phyloP scores from a whole-genome alignment of 345 rosid genomes.

The Noccaea caerulescens region DNA sequence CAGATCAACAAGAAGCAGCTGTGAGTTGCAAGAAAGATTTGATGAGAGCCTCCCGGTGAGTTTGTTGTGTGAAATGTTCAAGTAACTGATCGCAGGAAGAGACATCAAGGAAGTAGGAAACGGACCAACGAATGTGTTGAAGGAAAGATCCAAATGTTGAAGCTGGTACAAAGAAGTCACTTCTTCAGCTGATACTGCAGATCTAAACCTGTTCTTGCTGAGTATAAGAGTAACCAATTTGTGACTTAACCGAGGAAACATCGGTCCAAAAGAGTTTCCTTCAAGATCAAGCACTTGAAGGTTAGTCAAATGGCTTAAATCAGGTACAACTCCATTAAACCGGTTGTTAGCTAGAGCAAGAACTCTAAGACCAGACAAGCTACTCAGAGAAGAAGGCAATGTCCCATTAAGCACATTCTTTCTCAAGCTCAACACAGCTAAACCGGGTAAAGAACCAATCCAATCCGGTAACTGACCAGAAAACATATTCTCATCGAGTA shows the following conservation, averaged over 20 bases:
- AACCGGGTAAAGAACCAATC: conserved; percentile 59
- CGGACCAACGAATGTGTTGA: conserved; percentile 82
- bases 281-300: conserved; percentile 89
- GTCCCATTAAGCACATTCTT: conserved; percentile 76
- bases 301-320: conserved; percentile 66
- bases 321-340: conserved; percentile 73
- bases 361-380: conserved; percentile 75
- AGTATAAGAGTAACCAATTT: conserved; percentile 72
- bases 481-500: conserved; percentile 82
- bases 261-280: conserved; percentile 78
- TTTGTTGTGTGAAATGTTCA: conserved; percentile 76
- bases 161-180: conserved; percentile 73
- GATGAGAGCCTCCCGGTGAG: conserved; percentile 78
- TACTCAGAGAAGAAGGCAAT: conserved; percentile 66
- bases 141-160: conserved; percentile 77
- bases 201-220: conserved; percentile 85
- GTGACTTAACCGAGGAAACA: conserved; percentile 71
- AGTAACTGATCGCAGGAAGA: conserved; percentile 65
- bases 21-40: conserved; percentile 70
- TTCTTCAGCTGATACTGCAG: conserved; percentile 64
- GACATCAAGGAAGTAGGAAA: conserved; percentile 63
- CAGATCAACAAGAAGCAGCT: conserved; percentile 65
- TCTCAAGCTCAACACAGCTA: conserved; percentile 77
- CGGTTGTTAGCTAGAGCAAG: conserved; percentile 77
- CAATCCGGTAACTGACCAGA: conserved; percentile 67